Percentiles rank a stretch among this genome's conserved stretches.
phyloP scores from a whole-genome alignment of 2,329 filamentous ascomycete species.

The Neopestalotiopsis sp. region DNA sequence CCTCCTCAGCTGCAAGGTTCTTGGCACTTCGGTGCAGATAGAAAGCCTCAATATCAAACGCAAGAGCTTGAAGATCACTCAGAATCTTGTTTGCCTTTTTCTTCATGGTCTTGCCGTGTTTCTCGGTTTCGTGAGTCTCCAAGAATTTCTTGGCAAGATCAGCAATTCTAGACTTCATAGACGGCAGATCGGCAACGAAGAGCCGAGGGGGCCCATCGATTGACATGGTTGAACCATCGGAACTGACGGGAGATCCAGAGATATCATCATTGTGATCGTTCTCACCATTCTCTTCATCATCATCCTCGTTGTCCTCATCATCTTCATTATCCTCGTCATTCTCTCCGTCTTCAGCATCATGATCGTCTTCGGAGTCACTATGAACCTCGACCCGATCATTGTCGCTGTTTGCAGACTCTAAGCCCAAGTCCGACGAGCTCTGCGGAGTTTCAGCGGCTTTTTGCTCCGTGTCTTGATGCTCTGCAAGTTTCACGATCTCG shows the following conservation, averaged over 20 bases:
- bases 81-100: constrained; percentile 80
- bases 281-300: constrained; percentile 53
- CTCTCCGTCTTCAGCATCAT: constrained; percentile 57
- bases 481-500: constrained; percentile 81
- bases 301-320: constrained; percentile 52
- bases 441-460: constrained; percentile 36
- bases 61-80: constrained; percentile 72
- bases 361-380: constrained; percentile 57
- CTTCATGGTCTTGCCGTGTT: constrained; percentile 73
- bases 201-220: constrained; percentile 59
- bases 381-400: constrained; percentile 43
- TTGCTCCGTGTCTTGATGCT: constrained; percentile 44
- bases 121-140: constrained; percentile 79
- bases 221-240: constrained; percentile 69
- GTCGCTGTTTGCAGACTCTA: constrained; percentile 38
- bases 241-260: constrained; percentile 70
- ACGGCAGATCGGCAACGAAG: constrained; percentile 52
- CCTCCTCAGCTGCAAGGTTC: constrained; percentile 53
- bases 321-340: constrained; percentile 56
- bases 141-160: constrained; percentile 82
- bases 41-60: constrained; percentile 72
- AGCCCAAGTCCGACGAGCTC: constrained; percentile 33
- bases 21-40: constrained; percentile 64
- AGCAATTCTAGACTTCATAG: constrained; percentile 75
- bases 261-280: constrained; percentile 58